These are phyloP conservation scores for Helicostylum pulchrum DNA, from an alignment of 192 early-diverging fungal genomes.

Conservation along the genomic window DNA sequence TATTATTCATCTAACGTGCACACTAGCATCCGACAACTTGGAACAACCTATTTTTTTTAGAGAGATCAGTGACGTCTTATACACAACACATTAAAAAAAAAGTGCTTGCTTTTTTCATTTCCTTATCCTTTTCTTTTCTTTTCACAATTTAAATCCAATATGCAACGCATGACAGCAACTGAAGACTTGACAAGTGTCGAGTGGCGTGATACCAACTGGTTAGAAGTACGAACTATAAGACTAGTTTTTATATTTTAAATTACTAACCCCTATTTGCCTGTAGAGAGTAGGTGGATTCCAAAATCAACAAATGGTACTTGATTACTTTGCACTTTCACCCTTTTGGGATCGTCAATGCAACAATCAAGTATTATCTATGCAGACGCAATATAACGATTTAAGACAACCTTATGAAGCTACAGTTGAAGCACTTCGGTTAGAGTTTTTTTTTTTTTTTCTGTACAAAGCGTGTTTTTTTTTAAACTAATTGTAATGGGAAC, in stretches of 20 bases:
- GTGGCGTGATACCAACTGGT: slow-evolving; percentile 63
- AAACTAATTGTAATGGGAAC: neutral
- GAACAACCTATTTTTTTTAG: too few relatives aligned
- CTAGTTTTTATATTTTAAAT: neutral
- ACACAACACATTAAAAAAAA: too few relatives aligned
- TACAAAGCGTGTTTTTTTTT: neutral
- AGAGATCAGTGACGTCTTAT: too few relatives aligned
- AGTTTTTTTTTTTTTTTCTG: neutral
- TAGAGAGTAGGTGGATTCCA: slow-evolving; percentile 63
- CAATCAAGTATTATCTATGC: slow-evolving; percentile 76
- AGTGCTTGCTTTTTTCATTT: too few relatives aligned
- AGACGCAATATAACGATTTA: slow-evolving; percentile 77
- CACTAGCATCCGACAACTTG: too few relatives aligned
- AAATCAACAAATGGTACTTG: slow-evolving; percentile 69
- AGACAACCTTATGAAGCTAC: slow-evolving; percentile 45
- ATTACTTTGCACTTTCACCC: slow-evolving; percentile 78
- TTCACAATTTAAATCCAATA: neutral
- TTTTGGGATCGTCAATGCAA: slow-evolving; percentile 82
- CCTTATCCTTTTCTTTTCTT: neutral
- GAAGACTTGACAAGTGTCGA: slow-evolving; percentile 58
- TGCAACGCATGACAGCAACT: slow-evolving; percentile 25
- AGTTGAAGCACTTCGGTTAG: slow-evolving; percentile 37
- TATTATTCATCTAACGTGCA: too few relatives aligned
- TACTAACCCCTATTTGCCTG: neutral
- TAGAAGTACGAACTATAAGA: slow-evolving; percentile 24